Evolutionary conservation across 805 yeast species (phyloP), one percentile per base, ranked within the genome.

Genomic region (Metschnikowia amazonensis): DNA sequence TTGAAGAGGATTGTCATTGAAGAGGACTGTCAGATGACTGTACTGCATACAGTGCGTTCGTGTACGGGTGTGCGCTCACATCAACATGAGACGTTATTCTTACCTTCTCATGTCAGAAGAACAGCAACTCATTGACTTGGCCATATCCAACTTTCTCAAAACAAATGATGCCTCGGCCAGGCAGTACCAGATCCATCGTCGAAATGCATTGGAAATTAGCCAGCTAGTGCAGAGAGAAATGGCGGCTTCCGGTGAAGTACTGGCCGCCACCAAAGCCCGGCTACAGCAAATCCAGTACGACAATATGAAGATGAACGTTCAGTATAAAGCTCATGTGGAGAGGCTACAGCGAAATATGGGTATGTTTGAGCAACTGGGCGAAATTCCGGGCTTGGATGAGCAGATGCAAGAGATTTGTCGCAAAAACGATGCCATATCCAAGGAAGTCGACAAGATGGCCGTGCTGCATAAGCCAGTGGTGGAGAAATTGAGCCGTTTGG

Each of bases 401-500:
- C 55, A 65, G 30, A 56, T 55, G 34, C 60, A 56, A 13, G 48
- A 47, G 6, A 50, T 70, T 10, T 21, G 49, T 3, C 38, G 29
- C 3, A 46, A 52, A 16, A 56, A 62, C 34, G 36, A 48, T 3
- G 31, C 27, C 4, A 41, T 61, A 3, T 42, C 53, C 11, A 48
- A 50, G 17, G 60, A 59, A 25, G 60, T 66, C 8, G 52, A 53
- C n/a, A 52, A 59, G 14, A 57, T 69, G 30, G 57, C 52, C 31
- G 56, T 57, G 9, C 57, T 59, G 6, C 67, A 69, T 44, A 59
- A 66, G 41, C 76, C 75, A 2, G 48, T 67, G 10, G 52, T 71
- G 20, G 67, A 65, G 23, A 57, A 68, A 39, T 66, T 70, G 63
- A 54, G 53, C n/a, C 17, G 30, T 6, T 50, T 69, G 37, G 57